These are phyloP conservation scores for Curvularia eragrostidis DNA, from an alignment of 2,329 filamentous ascomycete species.

Conservation along the genomic window DNA sequence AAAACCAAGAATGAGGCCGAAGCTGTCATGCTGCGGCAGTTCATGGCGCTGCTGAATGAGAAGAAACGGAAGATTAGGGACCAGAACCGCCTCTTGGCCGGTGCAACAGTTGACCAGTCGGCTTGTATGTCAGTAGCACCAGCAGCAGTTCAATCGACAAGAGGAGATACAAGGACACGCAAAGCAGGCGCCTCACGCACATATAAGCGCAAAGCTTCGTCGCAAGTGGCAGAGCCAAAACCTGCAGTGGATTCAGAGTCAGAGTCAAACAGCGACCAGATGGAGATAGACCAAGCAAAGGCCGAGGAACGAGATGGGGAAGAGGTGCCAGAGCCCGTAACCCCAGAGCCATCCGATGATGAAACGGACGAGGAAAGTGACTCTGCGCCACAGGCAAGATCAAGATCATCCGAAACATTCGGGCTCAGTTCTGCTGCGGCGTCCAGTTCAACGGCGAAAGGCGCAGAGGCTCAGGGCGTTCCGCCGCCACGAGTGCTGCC, in stretches of 20 bases:
- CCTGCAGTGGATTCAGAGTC: conserved; percentile 20
- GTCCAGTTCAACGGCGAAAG: conserved; percentile 25
- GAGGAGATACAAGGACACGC: conserved; percentile 34
- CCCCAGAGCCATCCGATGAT: conserved; percentile 46
- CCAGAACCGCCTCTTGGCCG: conserved; percentile 68
- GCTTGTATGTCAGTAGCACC: conserved; percentile 39
- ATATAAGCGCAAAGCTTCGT: conserved; percentile 46
- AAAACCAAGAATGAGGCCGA: conserved; percentile 72
- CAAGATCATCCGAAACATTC: conserved; percentile 27
- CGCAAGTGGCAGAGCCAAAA: conserved; percentile 31
- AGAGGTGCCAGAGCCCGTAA: conserved; percentile 33
- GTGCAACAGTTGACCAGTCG: conserved; percentile 56
- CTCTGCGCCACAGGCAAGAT: conserved; percentile 16
- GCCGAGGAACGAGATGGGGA: conserved; percentile 36
- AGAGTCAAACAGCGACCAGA: conserved; percentile 41
- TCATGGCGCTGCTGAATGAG: conserved; percentile 73
- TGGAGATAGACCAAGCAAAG: conserved; percentile 43
- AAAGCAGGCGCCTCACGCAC: conserved; percentile 45
- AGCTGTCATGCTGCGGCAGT: conserved; percentile 70
- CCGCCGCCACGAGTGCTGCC: conserved; percentile 49
- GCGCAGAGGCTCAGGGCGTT: conserved; percentile 20
- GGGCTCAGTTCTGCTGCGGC: conserved; percentile 24
- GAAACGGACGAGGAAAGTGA: conserved; percentile 48
- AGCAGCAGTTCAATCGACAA: conserved; percentile 35
- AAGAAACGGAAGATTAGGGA: conserved; percentile 82